Evolutionary conservation across 2,329 filamentous ascomycete genomes (phyloP), one percentile per base, ranked within the genome.

Genomic region (Colletotrichum liaoningense): DNA sequence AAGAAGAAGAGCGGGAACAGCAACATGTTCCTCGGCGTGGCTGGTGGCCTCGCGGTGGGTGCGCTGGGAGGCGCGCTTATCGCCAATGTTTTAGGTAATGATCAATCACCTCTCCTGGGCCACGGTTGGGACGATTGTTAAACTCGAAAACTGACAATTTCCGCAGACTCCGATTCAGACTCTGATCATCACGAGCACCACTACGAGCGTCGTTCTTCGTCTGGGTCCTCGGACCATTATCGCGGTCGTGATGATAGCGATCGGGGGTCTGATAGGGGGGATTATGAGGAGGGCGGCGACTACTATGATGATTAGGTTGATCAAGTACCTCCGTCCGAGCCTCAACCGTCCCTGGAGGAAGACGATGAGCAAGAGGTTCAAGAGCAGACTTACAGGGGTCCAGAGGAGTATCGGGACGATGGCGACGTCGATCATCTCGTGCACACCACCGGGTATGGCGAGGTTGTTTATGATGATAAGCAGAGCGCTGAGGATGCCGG

Each of bases 31-130:
- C 82, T 89, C 49, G 89, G 86, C 26, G 90, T 87, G 65, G 88
- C 88, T 6, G 91, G 86, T 56, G 91, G 90, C 78, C 74, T 91
- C 33, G 90, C 88, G 0, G 82, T 86, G 9, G 89, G 89, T 74
- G 88, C 85, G 56, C 79, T 90, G 42, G 91, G 88, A 12, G 90
- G 90, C 59, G 91, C 89, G 4, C 78, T 90, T 46, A 80, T 92
- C 69, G 87, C 86, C 14, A 84, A 91, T 77, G 88, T 88, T 66
- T 75, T 90, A 16, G 83, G 90, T 92, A 85, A 49, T 71, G 86
- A 84, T 9, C 1, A n/a, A 8, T n/a, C 4, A 42, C 24, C 12
- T 8, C 5, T 12, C 16, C 54, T 7, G 8, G 19, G 1, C 7
- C 14, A 7, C 38, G 16, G 7, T 42, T 2, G 2, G 14, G 54